Evolutionary conservation across 1,284 basidiomycete species (phyloP), one percentile per base, ranked within the genome.

Genomic region (Exobasidium cylindrosporum): DNA sequence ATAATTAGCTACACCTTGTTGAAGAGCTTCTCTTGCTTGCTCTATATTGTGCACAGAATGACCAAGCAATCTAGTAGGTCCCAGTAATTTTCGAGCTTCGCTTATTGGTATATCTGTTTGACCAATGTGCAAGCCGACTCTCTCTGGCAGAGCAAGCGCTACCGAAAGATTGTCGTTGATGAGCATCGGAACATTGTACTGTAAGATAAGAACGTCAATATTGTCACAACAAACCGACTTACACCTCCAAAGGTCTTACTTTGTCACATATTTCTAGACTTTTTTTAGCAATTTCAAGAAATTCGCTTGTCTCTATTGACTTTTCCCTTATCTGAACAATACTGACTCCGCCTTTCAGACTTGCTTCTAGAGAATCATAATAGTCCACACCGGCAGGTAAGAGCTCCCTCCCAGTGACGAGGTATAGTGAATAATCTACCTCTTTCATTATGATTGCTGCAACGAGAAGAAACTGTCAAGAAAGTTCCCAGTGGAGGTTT

Each of bases 71-170:
- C 88, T 83, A 21, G 85, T 85, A 0, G 83, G 76, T 0, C 91
- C 91, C 0, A 97, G 83, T 24, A 73, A 60, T 11, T 59, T 31
- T 14, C 77, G 87, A 0, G 90, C 92, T 29, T 87, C 75, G 1
- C 82, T 68, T 1, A 91, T 83, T 1, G 90, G 87, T 84, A 94
- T 90, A 78, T 97, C 94, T 0, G 87, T 86, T 82, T 97, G 94
- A 2, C 94, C 94, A 55, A 97, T 83, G 75, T 97, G 94, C 10
- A 97, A 87, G 4, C 91, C 93, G 54, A 87, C 86, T 1, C 88
- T 88, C 7, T 79, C 79, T 55, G 76, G 70, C 0, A 79, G 69
- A 4, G 67, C 65, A 2, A 71, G 64, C 14, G 70, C 72, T 1
- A 79, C 71, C 35, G 67, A 61, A 13, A 79, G 58, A 28, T 73